Evolutionary conservation across 2,329 filamentous ascomycete genomes (phyloP), one percentile per base, ranked within the genome.

Genomic region (Botryotinia narcissicola): DNA sequence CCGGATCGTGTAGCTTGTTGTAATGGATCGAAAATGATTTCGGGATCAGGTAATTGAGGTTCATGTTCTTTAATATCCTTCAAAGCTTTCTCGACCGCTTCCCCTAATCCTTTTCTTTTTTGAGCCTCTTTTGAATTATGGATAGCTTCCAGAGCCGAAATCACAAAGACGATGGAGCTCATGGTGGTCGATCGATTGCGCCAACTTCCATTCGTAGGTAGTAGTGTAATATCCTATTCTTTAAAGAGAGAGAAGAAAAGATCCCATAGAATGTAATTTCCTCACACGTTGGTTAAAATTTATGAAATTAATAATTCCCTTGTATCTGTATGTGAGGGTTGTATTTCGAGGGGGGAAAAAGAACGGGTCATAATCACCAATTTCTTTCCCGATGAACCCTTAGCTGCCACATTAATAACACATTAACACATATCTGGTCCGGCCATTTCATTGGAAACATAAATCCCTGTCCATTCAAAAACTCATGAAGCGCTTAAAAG

Each of bases 91-190:
- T 94, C 91, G 73, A 94, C 91, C 54, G 94, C 88, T 75, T 97
- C 94, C 75, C 89, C 90, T 59, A 99, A 87, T 80, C 94, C 91
- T 82, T 94, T 96, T 82, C 91, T 94, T 84, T 91, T 93, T 82
- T 92, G 89, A 70, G 95, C 94, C 85, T 99, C 95, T 84, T 95
- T 97, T 64, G 95, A 97, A 73, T 91, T 89, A 74, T 93, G 93
- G 80, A 99, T 98, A 81, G 91, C 91, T 86, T 98, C 96, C 81
- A 99, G 85, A 57, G 96, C 95, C 80, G 93, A 95, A 80, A 97
- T 91, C 80, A 99, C 94, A 82, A 99, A 99, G 80, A 98, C 95
- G 80, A 97, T 91, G 78, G 96, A 98, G 87, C 92, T 97, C 86
- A 97, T 92, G 78, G 90, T 92, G 81, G 90, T 67, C 77, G 79